Base-by-base conservation (phyloP, 2,329 filamentous ascomycete species). In the Aureobasidium subglaciale region DNA sequence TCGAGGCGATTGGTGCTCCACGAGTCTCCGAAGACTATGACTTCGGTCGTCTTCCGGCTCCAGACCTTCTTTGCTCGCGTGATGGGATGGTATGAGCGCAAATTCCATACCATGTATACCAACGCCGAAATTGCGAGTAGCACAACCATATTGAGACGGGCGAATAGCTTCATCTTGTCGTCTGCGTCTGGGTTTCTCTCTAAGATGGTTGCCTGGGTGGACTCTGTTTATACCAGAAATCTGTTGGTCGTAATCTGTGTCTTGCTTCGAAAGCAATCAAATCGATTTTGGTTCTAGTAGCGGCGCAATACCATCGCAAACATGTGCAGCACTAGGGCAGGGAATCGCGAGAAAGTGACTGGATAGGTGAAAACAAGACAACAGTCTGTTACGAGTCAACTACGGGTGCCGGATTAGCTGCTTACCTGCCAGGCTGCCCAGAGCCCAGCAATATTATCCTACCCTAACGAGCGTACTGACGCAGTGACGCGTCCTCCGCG, bases 1-100 rank as follows among this genome's bases (percentile, higher is more conserved):
- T 56, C 46, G 38, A 54, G 48, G 48, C 35, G 48, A 50, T 41
- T 42, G 45, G 38, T 52, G 34, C 49, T 57, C 48, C 56, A 57
- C 29, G 49, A 57, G 41, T 54, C 56, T 24, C 40, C 48, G 27
- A 57, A 57, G 30, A 50, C 55, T 5, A 53, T 24, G 1, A 57
- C 9, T 8, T 46, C 25, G 10, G 29, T 54, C 13, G 41, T 45
- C 25, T 42, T 27, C 20, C 48, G 38, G 13, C 24, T 54, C 56
- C 48, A 57, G 6, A 49, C 46, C 24, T 38, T 45, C 18, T 54
- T 43, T 52, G 40, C 55, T 40, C 45, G 45, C 34, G 30, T 52
- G 27, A 43, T 43, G 8, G 38, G 56, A 32, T 46, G 56, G 18
- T 25, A 45, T 48, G 56, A 53, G 18, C 29, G 41, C 29, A 54